Percentiles rank a stretch among this genome's conserved stretches.
These are phyloP conservation scores for Cyclotella distinguenda DNA, from an alignment of 108 stramenopile species.

Conservation along the genomic window DNA sequence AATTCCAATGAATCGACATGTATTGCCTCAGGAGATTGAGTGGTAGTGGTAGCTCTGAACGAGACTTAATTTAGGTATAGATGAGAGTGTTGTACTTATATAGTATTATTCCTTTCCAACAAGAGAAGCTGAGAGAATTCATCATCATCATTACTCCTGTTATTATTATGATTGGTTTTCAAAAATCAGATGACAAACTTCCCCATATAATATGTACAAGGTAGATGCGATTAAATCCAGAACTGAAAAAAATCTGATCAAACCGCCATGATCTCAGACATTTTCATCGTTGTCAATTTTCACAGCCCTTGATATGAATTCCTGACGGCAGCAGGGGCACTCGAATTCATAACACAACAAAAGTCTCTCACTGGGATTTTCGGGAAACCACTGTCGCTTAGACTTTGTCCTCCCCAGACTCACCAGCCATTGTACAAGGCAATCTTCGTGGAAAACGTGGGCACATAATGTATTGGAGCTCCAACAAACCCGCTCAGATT, in stretches of 20 bases:
- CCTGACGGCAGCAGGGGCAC: constrained; percentile 69
- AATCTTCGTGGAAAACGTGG: constrained; percentile 54
- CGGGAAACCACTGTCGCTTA: constrained; percentile 25
- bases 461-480: constrained; percentile 47
- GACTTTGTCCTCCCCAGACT: constrained; percentile 43
- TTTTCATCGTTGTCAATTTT: not conserved
- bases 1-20: constrained; percentile 84
- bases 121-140: no score
- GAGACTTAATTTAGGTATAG: no score
- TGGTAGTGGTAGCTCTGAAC: no score
- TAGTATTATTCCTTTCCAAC: no score
- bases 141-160: no score
- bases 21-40: constrained; percentile 43
- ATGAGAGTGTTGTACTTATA: no score
- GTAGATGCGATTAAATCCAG: no score
- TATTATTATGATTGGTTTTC: no score
- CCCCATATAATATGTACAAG: no score
- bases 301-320: constrained; percentile 37
- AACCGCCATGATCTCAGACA: no score
- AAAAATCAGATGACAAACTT: no score
- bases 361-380: constrained; percentile 18
- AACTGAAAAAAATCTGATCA: no score
- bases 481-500: constrained; percentile 58
- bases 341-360: constrained; percentile 47
- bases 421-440: constrained; percentile 47